These are phyloP conservation scores for Sutorius australiensis DNA, from an alignment of 768 basidiomycete species.

Conservation along the genomic window DNA sequence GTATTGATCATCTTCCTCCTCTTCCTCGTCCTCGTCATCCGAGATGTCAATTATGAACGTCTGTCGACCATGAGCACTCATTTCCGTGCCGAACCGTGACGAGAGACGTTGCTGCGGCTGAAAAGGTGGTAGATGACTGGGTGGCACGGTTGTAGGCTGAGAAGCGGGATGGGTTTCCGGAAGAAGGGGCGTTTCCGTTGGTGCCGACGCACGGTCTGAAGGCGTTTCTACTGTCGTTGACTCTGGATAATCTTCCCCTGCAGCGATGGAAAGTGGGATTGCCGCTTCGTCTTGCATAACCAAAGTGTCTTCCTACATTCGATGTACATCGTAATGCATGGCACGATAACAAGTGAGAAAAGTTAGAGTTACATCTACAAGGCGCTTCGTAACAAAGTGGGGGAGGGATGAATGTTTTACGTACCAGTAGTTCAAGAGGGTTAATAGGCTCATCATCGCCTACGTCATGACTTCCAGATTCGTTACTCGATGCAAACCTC, in stretches of 20 bases:
- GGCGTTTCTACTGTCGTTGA: slow-evolving; percentile 2
- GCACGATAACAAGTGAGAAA: slow-evolving; percentile 19
- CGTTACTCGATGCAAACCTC: slow-evolving; percentile 14
- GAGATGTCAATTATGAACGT: slow-evolving; percentile 32
- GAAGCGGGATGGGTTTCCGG: slow-evolving; percentile 9
- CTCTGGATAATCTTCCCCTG: slow-evolving; percentile 1
- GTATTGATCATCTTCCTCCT: slow-evolving; percentile 3
- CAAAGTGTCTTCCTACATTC: slow-evolving; percentile 15
- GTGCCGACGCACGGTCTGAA: neutral
- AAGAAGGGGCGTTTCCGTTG: neutral
- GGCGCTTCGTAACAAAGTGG: slow-evolving; percentile 24
- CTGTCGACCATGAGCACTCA: slow-evolving; percentile 21
- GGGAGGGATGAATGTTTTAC: slow-evolving; percentile 17
- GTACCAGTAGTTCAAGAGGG: slow-evolving; percentile 23
- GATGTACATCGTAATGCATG: slow-evolving; percentile 1
- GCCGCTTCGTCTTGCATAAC: slow-evolving; percentile 5
- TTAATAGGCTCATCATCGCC: slow-evolving; percentile 30
- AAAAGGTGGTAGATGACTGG: neutral
- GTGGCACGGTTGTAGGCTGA: neutral
- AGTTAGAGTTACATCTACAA: slow-evolving; percentile 31
- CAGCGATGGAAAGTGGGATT: neutral
- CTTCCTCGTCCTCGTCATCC: slow-evolving; percentile 27
- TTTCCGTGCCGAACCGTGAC: slow-evolving; percentile 27
- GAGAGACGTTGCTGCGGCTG: slow-evolving; percentile 7
- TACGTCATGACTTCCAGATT: slow-evolving; percentile 28